phyloP scores from a whole-genome alignment of 768 basidiomycete genomes.

The Mycena amicta region DNA sequence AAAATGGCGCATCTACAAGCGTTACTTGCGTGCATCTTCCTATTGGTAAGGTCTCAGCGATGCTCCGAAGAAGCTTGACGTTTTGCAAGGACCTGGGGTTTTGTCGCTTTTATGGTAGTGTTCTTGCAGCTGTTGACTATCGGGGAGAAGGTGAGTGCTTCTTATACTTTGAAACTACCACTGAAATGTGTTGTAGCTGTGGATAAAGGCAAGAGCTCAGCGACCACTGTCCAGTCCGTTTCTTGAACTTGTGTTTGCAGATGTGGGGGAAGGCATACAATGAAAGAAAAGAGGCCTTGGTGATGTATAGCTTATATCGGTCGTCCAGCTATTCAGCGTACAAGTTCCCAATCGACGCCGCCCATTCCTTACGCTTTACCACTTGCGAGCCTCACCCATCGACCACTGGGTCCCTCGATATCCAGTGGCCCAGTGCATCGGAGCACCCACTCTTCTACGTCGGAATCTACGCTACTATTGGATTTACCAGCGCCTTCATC shows the following conservation, averaged over 20 bases:
- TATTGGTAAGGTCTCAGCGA: too few relatives aligned
- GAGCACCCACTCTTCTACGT: conserved; percentile 69
- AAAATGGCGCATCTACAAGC: conserved; percentile 71
- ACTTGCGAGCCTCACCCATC: conserved; percentile 29
- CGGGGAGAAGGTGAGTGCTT: conserved; percentile 32
- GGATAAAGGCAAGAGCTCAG: conserved; percentile 46
- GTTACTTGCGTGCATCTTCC: conserved; percentile 75
- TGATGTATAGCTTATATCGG: conserved; percentile 3
- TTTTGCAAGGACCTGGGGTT: conserved; percentile 67
- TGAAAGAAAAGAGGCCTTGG: neutral
- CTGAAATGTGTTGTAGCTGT: conserved; percentile 31
- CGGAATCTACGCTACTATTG: conserved; percentile 59
- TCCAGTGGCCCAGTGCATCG: conserved; percentile 45
- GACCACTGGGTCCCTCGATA: conserved; percentile 27
- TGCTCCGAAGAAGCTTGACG: too few relatives aligned
- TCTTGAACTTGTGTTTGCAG: conserved; percentile 16
- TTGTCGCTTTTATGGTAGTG: conserved; percentile 52
- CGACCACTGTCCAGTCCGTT: neutral
- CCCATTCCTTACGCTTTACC: conserved; percentile 4
- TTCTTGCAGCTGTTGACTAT: conserved; percentile 40
- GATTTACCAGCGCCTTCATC: conserved; percentile 47
- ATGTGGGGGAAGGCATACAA: conserved; percentile 54
- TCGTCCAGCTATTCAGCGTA: conserved; percentile 4
- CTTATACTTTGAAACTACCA: neutral
- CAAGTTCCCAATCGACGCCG: conserved; percentile 15